These are phyloP conservation scores for Flaveria sonorensis DNA, from an alignment of 129 eudicot genomes.

Conservation along the genomic window DNA sequence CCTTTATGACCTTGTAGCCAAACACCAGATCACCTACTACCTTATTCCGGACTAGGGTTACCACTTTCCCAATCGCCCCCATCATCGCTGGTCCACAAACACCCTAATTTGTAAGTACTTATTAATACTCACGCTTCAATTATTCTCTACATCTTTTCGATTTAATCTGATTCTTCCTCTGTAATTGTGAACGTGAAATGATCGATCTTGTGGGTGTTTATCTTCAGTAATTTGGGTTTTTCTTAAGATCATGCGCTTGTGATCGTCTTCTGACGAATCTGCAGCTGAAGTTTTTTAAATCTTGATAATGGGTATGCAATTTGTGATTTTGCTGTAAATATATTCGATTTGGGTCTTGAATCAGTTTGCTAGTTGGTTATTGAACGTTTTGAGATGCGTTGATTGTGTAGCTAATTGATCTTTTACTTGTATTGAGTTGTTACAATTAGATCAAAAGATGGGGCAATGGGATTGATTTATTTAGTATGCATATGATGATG, in stretches of 20 bases:
- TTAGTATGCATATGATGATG: background rate
- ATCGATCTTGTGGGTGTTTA: background rate
- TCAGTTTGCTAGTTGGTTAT: background rate
- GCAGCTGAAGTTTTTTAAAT: too few relatives aligned
- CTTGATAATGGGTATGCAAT: conserved; percentile 20
- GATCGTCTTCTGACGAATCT: too few relatives aligned
- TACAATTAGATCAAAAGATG: background rate
- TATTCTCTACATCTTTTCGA: background rate
- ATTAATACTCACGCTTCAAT: background rate
- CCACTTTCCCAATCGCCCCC: conserved; percentile 44
- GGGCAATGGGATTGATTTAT: background rate
- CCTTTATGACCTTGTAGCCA: conserved; percentile 26
- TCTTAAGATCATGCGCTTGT: background rate
- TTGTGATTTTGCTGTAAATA: background rate
- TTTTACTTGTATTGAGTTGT: background rate
- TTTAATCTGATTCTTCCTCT: background rate
- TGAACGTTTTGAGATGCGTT: background rate
- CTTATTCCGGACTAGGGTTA: conserved; percentile 51
- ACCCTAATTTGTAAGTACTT: conserved; percentile 30
- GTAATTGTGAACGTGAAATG: background rate
- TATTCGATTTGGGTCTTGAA: background rate
- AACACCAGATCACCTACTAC: conserved; percentile 29
- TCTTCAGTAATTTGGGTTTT: background rate
- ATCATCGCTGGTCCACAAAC: conserved; percentile 26
- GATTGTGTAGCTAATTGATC: background rate